A percentile compares a stretch with the other conserved stretches of the same genome.
Conservation (phyloP, 2,329 filamentous ascomycete species). For the Byssochlamys sp. region DNA sequence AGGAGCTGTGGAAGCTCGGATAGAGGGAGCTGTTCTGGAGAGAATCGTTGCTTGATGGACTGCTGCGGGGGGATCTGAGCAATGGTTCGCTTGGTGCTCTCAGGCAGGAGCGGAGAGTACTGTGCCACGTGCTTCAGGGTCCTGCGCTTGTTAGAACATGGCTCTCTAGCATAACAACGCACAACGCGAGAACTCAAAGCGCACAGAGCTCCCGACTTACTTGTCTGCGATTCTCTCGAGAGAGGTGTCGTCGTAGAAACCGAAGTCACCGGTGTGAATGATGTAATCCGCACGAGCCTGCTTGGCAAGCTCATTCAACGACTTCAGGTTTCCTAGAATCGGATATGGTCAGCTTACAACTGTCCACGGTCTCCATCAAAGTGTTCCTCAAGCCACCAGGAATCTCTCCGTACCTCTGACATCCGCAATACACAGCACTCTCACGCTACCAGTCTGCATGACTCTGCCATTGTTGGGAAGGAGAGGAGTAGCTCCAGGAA, state of each 20-base stretch:
- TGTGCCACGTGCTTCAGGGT: slow-evolving; percentile 97
- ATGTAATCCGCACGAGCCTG: slow-evolving; percentile 93
- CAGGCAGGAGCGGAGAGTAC: slow-evolving; percentile 87
- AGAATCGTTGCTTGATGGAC: slow-evolving; percentile 73
- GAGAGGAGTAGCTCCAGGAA: slow-evolving; percentile 39
- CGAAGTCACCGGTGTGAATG: slow-evolving; percentile 97
- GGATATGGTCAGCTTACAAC: not conserved
- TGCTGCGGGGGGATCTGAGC: slow-evolving; percentile 58
- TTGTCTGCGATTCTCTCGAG: slow-evolving; percentile 97
- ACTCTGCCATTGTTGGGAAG: slow-evolving; percentile 43
- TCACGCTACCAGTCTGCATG: slow-evolving; percentile 38
- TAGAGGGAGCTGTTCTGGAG: slow-evolving; percentile 71
- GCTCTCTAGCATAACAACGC: slow-evolving; percentile 4
- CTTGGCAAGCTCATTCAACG: slow-evolving; percentile 90
- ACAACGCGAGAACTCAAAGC: not conserved
- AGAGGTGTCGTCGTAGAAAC: slow-evolving; percentile 94
- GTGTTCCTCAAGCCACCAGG: not conserved
- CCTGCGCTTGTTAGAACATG: slow-evolving; percentile 39
- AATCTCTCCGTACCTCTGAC: slow-evolving; percentile 35
- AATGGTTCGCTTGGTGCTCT: slow-evolving; percentile 58
- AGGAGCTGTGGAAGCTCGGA: slow-evolving; percentile 87
- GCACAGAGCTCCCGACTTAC: slow-evolving; percentile 43
- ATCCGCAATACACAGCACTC: slow-evolving; percentile 43
- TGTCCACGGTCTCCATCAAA: not conserved
- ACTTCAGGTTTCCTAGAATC: slow-evolving; percentile 73